These are phyloP conservation scores for Vicia faba DNA, from an alignment of 306 rosid genomes.

Conservation along the genomic window DNA sequence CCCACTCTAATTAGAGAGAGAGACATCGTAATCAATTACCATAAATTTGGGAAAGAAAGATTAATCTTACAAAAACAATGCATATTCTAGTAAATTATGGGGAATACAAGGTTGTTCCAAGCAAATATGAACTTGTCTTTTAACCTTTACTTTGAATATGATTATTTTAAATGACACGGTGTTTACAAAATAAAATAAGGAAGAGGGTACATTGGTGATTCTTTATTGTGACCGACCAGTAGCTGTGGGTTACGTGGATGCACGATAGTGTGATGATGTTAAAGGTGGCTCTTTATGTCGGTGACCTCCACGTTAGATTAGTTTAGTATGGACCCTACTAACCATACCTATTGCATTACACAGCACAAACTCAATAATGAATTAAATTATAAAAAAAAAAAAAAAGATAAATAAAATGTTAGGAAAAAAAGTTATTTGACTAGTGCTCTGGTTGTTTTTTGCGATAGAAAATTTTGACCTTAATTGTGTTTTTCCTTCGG, in stretches of 20 bases:
- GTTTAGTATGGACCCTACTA: slow-evolving; percentile 15
- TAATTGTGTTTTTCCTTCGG: slow-evolving; percentile 9
- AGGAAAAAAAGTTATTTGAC: slow-evolving; percentile 1
- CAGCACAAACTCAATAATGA: neutral
- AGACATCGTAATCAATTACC: too few relatives aligned
- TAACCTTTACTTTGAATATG: too few relatives aligned
- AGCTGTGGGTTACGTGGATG: slow-evolving; percentile 47
- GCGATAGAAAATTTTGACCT: neutral
- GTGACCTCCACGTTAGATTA: slow-evolving; percentile 40
- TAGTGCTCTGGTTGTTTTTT: slow-evolving; percentile 1
- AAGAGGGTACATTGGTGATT: neutral
- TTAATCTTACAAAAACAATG: too few relatives aligned
- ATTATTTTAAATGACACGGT: too few relatives aligned
- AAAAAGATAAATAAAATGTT: neutral
- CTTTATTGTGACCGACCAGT: slow-evolving; percentile 37
- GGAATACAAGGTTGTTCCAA: too few relatives aligned
- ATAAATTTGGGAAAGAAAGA: too few relatives aligned
- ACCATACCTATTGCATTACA: neutral
- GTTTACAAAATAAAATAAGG: neutral
- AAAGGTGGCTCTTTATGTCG: slow-evolving; percentile 20
- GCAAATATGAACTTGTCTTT: too few relatives aligned
- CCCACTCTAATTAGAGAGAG: too few relatives aligned
- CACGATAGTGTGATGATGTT: slow-evolving; percentile 32
- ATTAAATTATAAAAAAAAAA: neutral
- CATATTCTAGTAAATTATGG: too few relatives aligned